Base-by-base conservation (phyloP, 148 eudicot species). In the Tetragonia tetragonoides region DNA sequence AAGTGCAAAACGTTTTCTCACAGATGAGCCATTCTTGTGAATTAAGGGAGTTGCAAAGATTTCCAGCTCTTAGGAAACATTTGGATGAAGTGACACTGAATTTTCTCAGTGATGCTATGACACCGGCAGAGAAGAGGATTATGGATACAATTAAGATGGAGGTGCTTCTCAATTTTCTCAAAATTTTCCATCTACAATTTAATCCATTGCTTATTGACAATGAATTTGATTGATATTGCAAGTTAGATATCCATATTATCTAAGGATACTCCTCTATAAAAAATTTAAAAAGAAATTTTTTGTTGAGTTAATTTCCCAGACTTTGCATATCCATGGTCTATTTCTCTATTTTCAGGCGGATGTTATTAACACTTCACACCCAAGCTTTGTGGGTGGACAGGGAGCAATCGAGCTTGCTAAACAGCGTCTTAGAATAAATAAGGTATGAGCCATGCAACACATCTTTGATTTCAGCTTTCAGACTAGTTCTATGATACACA, bases 331-430 rank as follows among this genome's bases (percentile, higher is more conserved):
- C 53, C 16, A 47, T 76, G 37, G 16, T 21, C 10, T 34, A 21
- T 37, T 75, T 75, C 56, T 77, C 54, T 38, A 28, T 17, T 39
- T 68, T 46, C 57, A 77, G 79, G 79, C 73, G 21, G 79, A 77
- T n/a, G 79, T 67, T 40, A 77, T 77, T 53, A 77, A 77, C 28
- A 77, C 79, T 67, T 77, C 73, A 53, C 79, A 77, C 73, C 73
- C 79, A 47, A 57, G 57, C 47, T 77, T 77, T 68, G 56, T 77
- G n/a, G 79, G 79, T 41, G 79, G 79, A 77, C 79, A 77, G 18
- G 68, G 41, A 68, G 79, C 79, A 68, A 77, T 77, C 68, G 73
- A 68, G 73, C 8, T 77, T 39, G 66, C 79, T 40, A 77, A 70
- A 42, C 54, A 46, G 28, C 79, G 71, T 44, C 68, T 77, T 11